Evolutionary conservation across 2,329 filamentous ascomycete species (phyloP), one percentile per base, ranked within the genome.

Genomic region (Colletotrichum viniferum): DNA sequence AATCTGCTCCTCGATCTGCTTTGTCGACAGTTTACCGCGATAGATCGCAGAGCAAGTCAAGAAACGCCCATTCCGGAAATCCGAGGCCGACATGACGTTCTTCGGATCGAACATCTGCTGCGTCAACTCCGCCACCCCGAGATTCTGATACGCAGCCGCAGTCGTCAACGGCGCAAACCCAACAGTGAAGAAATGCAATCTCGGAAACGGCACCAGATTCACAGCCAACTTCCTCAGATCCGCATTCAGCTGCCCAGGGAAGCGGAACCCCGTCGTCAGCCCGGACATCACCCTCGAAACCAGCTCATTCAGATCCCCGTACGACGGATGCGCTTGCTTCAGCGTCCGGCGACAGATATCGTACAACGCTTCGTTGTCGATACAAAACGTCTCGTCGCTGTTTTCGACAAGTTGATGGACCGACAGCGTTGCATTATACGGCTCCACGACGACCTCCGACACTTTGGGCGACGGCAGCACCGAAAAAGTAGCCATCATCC

Each of bases 141-240:
- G 94, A 80, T 97, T 96, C 85, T 97, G 96, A 96, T 98, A 99
- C 94, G 83, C 88, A 85, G 78, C 88, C 87, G 87, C 95, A 97
- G 87, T 63, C 2, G 97, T 98, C 83, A 99, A 92, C 85, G 97
- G 97, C 87, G 97, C 96, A 86, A 98, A 99, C 86, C 97, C 97
- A 86, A 99, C 97, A 96, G 98, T 99, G 94, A 99, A 99, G 94
- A 99, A 99, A 90, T 99, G 97, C 79, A 99, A 95, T 95, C 97
- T 96, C 81, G 97, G 97, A 94, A 99, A 99, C 78, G 97, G 97
- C 88, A 99, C 97, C 90, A 99, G 98, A 94, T 99, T 99, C 88
- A 99, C 97, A 80, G 97, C 97, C 84, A 99, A 90, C 92, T 99
- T 99, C 90, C 97, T 95, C 80, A 99, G 94, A 87, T 99, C 97